phyloP scores from a whole-genome alignment of 2,329 filamentous ascomycete genomes.

The Xylariomycetidae sp. region DNA sequence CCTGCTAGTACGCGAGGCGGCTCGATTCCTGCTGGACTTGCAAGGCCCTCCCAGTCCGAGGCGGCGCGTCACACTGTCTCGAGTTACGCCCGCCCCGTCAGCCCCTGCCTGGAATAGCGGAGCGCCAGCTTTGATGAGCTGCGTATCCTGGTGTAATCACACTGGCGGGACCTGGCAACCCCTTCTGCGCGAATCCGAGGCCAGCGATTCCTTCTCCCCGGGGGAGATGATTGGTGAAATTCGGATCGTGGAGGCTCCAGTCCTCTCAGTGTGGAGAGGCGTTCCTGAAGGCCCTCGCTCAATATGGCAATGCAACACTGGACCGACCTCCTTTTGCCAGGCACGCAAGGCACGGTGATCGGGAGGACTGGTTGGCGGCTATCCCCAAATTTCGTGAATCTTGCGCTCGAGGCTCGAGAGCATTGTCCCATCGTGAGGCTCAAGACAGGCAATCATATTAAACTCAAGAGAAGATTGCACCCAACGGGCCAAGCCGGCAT shows the following conservation, averaged over 20 bases:
- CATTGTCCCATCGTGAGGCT: no score
- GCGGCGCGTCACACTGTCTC: slow-evolving; percentile 5
- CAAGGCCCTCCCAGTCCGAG: slow-evolving; percentile 16
- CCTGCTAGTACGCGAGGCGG: slow-evolving; percentile 19
- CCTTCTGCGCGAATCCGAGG: slow-evolving; percentile 20
- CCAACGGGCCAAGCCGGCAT: no score
- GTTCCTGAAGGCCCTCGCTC: background rate
- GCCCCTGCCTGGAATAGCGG: slow-evolving; percentile 12
- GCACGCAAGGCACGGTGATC: no score
- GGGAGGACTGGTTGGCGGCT: no score
- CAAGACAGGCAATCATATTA: no score
- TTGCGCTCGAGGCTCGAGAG: no score
- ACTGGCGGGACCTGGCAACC: slow-evolving; percentile 10
- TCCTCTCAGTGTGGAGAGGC: slow-evolving; percentile 2
- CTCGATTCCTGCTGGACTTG: slow-evolving; percentile 21
- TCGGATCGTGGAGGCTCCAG: slow-evolving; percentile 7
- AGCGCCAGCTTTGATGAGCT: slow-evolving; percentile 4
- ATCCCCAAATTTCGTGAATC: no score
- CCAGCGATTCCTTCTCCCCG: slow-evolving; percentile 15
- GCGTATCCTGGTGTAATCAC: slow-evolving; percentile 17
- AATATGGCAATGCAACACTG: background rate
- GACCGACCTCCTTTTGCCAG: no score
- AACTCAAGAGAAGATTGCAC: no score
- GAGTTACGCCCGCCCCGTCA: slow-evolving; percentile 4
- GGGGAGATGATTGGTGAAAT: slow-evolving; percentile 18